phyloP scores from a whole-genome alignment of 208 protist species.

The Blechomonas ayalai region DNA sequence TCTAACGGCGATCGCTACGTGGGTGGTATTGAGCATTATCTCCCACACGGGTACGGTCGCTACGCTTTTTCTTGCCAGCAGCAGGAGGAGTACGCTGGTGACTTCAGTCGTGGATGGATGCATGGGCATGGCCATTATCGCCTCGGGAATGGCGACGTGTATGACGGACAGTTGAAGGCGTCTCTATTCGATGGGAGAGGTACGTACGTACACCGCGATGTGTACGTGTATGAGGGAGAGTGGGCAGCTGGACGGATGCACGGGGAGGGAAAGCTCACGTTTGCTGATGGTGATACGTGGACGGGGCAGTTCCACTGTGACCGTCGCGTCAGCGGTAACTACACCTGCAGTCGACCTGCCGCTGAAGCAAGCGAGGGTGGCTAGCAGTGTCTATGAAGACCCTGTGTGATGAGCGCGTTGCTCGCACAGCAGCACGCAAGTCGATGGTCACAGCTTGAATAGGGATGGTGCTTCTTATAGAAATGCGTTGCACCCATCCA shows the following conservation, averaged over 20 bases:
- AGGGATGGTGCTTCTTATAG: too few species aligned
- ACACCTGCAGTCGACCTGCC: too few species aligned
- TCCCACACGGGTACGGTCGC: conserved; percentile 44
- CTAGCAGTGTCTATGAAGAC: too few species aligned
- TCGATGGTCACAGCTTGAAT: too few species aligned
- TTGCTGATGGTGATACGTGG: conserved; percentile 71
- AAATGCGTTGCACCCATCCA: too few species aligned
- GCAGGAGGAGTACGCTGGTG: conserved; percentile 47
- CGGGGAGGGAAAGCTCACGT: conserved; percentile 44
- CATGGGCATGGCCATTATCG: conserved; percentile 47
- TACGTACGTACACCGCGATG: conserved; percentile 20
- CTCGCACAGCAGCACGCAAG: too few species aligned
- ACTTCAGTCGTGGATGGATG: conserved; percentile 27
- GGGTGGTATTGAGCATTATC: conserved; percentile 36
- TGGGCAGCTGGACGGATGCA: conserved; percentile 58
- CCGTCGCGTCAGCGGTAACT: conserved; percentile 26
- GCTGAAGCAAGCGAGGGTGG: too few species aligned
- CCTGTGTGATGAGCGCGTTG: too few species aligned
- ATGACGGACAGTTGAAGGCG: conserved; percentile 32
- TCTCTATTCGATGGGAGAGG: conserved; percentile 50
- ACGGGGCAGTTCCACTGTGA: conserved; percentile 40
- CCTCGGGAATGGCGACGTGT: conserved; percentile 55
- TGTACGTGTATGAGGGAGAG: conserved; percentile 54
- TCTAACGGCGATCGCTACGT: conserved; percentile 56
- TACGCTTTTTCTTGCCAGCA: conserved; percentile 29